Evolutionary conservation across 2,329 filamentous ascomycete genomes (phyloP), one percentile per base, ranked within the genome.

Genomic region (Colletotrichum endophyticum): DNA sequence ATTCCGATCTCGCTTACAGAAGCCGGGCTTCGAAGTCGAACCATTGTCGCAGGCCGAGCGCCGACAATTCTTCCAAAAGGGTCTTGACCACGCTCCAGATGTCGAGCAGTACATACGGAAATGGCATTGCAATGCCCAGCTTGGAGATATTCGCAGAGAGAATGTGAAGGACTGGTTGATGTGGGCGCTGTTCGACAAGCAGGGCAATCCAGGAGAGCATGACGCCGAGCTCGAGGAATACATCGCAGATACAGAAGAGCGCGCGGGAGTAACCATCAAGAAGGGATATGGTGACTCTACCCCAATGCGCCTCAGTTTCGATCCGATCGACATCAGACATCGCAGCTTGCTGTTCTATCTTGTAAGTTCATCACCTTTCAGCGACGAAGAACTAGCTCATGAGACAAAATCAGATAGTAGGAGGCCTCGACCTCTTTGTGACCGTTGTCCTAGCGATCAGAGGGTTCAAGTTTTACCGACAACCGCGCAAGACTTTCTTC

Each of bases 131-230:
- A 91, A 90, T 44, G 91, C 92, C 3, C 85, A 89, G 16, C 74
- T 87, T 2, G 82, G 86, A 25, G 91, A 93, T 28, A 91, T 95
- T 73, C 87, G 89, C 62, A 85, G 90, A 25, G 92, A 94, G n/a
- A 94, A 95, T 79, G 83, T 95, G 67, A 89, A 88, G 79, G 91
- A 94, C 78, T 95, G 94, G 80, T 82, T 94, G 32, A 85, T 90
- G 19, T 95, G 94, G 94, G 92, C 91, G 1, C 92, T 95, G 80
- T 91, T 93, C 75, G 92, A 93, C 64, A 80, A 76, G 8, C 84
- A 12, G 84, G 87, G 6, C 81, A 84, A 85, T 30, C 81, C 84
- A 8, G 85, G 86, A 22, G 83, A 82, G 0, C 83, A 84, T 4
- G 82, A 85, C 6, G 79, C 81, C 1, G 88, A 90, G 71, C 76